phyloP scores from a whole-genome alignment of 768 basidiomycete genomes.

The Leucogyrophana mollusca region DNA sequence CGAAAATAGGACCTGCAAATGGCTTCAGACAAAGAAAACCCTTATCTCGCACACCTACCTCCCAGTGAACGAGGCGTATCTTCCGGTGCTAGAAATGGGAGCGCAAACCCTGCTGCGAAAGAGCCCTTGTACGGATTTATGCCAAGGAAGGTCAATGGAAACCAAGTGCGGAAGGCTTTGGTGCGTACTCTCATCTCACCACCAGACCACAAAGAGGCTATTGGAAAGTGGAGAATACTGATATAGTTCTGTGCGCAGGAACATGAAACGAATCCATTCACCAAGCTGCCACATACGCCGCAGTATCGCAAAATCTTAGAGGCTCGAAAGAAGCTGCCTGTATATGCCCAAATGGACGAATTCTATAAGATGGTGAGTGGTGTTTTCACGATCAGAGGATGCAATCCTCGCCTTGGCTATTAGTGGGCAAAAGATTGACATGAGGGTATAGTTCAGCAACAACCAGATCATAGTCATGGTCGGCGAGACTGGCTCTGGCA shows the following conservation, averaged over 20 bases:
- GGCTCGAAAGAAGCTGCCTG: conserved; percentile 84
- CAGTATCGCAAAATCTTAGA: conserved; percentile 88
- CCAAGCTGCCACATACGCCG: conserved; percentile 68
- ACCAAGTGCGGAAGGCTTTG: conserved; percentile 68
- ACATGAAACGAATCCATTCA: conserved; percentile 86
- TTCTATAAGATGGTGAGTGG: conserved; percentile 83
- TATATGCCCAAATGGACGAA: conserved; percentile 89
- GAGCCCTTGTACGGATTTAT: conserved; percentile 75
- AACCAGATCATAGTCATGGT: conserved; percentile 89
- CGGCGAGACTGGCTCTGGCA: conserved; percentile 94
- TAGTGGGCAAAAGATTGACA: neutral
- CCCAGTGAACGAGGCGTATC: conserved; percentile 28
- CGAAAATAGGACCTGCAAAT: no score
- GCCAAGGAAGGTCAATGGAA: conserved; percentile 63
- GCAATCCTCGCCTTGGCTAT: neutral
- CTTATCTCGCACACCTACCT: conserved; percentile 49
- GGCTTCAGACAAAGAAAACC: conserved; percentile 37
- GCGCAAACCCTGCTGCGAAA: conserved; percentile 25
- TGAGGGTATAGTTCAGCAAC: conserved; percentile 19
- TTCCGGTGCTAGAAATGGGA: neutral
- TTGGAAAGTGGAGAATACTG: neutral
- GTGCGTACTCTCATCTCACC: conserved; percentile 38
- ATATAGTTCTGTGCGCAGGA: conserved; percentile 44
- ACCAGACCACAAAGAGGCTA: neutral
- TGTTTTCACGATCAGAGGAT: neutral